These are phyloP conservation scores for Paramecium caudatum DNA, from an alignment of 73 alveolate genomes.

Conservation along the genomic window DNA sequence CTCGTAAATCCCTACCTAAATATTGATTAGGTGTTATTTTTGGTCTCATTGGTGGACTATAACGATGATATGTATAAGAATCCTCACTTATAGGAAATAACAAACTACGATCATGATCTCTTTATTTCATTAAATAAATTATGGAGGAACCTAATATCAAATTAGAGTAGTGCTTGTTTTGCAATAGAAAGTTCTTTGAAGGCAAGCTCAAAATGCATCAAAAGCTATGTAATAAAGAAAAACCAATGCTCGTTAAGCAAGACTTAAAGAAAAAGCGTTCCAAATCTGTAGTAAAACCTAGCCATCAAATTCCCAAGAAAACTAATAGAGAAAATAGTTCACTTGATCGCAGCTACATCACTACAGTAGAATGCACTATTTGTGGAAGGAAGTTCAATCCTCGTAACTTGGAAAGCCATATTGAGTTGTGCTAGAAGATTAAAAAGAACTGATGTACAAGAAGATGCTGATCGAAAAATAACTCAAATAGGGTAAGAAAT, in stretches of 20 bases:
- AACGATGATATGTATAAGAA: not conserved
- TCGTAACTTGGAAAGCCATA: constrained; percentile 38
- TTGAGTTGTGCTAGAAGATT: constrained; percentile 48
- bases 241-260: constrained; percentile 43
- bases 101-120: not conserved
- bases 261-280: constrained; percentile 12
- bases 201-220: constrained; percentile 60
- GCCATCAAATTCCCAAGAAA: not conserved
- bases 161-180: constrained; percentile 32
- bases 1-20: not conserved
- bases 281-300: constrained; percentile 40
- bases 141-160: constrained; percentile 15
- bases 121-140: constrained; percentile 22
- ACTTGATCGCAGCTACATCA: constrained; percentile 49
- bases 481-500: constrained; percentile 47
- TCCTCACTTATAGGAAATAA: constrained; percentile 10
- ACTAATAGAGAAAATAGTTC: constrained; percentile 58
- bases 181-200: constrained; percentile 47
- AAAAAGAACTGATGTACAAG: constrained; percentile 53
- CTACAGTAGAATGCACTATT: constrained; percentile 29
- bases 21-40: not conserved
- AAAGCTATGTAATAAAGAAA: constrained; percentile 12
- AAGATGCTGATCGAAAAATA: constrained; percentile 51
- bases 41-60: constrained; percentile 5
- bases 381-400: constrained; percentile 61